Percentiles rank a stretch among this genome's conserved stretches.
Evolutionary conservation across 805 yeast species (phyloP).

Genomic region (Wickerhamiella hasegawae): DNA sequence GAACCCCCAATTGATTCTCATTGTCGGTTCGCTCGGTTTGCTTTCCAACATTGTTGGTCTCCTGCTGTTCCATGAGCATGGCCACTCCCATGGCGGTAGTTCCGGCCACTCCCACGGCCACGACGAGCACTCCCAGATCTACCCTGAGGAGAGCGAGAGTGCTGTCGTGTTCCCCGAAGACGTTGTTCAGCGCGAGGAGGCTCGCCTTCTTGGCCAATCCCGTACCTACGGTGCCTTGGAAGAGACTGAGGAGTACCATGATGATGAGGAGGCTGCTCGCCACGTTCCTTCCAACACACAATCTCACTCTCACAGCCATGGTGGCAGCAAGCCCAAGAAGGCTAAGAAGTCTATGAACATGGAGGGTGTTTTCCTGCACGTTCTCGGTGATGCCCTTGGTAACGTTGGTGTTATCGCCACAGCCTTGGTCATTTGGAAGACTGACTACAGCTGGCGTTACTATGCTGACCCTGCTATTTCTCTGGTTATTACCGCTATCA

Average conservation of each 20-base stretch:
- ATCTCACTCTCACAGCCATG: conserved; percentile 5
- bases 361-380: conserved; percentile 95
- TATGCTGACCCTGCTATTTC: conserved; percentile 81
- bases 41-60: conserved; percentile 71
- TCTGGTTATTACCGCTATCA: conserved; percentile 68
- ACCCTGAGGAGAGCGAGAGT: conserved; percentile 5
- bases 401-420: conserved; percentile 83
- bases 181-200: conserved; percentile 14
- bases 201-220: conserved; percentile 9
- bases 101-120: conserved; percentile 22
- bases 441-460: conserved; percentile 75
- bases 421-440: conserved; percentile 87
- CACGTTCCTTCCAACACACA: conserved; percentile 3
- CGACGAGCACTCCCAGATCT: conserved; percentile 7
- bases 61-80: conserved; percentile 57
- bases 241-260: conserved; percentile 9
- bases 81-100: conserved; percentile 34
- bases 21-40: conserved; percentile 74
- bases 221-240: conserved; percentile 13
- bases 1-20: conserved; percentile 67
- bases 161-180: conserved; percentile 10
- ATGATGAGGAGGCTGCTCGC: conserved; percentile 1
- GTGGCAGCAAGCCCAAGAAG: conserved; percentile 9
- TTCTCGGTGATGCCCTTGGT: conserved; percentile 90
- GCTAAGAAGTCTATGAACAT: conserved; percentile 63